Evolutionary conservation across 768 basidiomycete species (phyloP).

Genomic region (Mycena epipterygia): DNA sequence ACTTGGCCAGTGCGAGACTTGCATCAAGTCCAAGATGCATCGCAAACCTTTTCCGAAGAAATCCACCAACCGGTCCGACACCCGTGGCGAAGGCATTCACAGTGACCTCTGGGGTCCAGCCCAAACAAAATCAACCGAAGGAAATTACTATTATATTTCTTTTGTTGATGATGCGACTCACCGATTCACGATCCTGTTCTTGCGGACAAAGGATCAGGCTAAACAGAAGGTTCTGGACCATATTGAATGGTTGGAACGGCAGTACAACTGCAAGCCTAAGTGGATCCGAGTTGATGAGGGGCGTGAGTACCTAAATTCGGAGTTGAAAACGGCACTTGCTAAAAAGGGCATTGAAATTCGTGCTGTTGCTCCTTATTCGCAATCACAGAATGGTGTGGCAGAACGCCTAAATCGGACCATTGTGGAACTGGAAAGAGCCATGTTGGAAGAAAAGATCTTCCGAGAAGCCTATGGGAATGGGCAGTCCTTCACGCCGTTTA

Average conservation of each 20-base stretch:
- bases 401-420: conserved; percentile 51
- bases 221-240: conserved; percentile 34
- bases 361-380: conserved; percentile 49
- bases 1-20: neutral
- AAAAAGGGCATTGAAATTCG: conserved; percentile 37
- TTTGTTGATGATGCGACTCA: too few species aligned
- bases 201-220: conserved; percentile 37
- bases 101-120: conserved; percentile 4
- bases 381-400: conserved; percentile 55
- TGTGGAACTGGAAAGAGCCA: conserved; percentile 43
- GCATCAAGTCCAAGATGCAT: conserved; percentile 18
- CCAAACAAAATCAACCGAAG: too few species aligned
- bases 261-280: conserved; percentile 21
- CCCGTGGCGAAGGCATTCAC: neutral
- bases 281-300: conserved; percentile 45
- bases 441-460: conserved; percentile 44
- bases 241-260: conserved; percentile 26
- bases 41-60: conserved; percentile 12
- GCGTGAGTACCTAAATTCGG: conserved; percentile 44
- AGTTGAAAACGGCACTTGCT: conserved; percentile 37
- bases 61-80: conserved; percentile 1
- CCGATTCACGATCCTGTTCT: conserved; percentile 30
- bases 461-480: conserved; percentile 37
- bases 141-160: too few species aligned
- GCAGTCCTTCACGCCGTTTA: conserved; percentile 38